These are phyloP conservation scores for Colletotrichum limetticola DNA, from an alignment of 2,329 filamentous ascomycete species.

Conservation along the genomic window DNA sequence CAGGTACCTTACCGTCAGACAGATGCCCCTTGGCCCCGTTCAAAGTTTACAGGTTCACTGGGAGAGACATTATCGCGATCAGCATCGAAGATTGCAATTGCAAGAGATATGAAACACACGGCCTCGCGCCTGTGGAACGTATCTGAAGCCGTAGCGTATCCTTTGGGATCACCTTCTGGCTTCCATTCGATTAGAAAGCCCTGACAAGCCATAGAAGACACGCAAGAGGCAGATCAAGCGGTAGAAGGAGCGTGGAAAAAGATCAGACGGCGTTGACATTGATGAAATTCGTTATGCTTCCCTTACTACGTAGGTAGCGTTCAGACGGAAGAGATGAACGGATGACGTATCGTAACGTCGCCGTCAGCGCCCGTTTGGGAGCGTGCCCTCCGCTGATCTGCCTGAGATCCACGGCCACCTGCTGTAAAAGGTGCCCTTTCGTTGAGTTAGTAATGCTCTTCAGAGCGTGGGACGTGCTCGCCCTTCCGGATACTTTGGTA, in stretches of 20 bases:
- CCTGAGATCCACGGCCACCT: not conserved
- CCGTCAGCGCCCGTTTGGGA: not conserved
- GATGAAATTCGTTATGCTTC: not conserved
- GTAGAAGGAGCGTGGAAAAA: not conserved
- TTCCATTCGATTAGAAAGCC: too few relatives aligned
- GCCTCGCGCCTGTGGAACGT: constrained; percentile 25
- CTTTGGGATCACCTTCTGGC: too few relatives aligned
- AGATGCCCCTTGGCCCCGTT: too few relatives aligned
- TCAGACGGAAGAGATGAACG: constrained; percentile 2
- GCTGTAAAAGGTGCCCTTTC: not conserved
- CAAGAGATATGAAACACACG: constrained; percentile 21
- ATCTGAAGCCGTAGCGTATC: constrained; percentile 21
- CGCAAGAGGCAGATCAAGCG: not conserved
- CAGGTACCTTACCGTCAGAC: too few relatives aligned
- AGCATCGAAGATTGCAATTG: not conserved
- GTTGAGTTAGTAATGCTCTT: too few relatives aligned
- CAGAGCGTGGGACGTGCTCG: not conserved
- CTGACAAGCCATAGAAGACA: too few relatives aligned
- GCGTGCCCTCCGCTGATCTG: not conserved
- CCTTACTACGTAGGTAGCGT: not conserved
- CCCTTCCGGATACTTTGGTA: not conserved
- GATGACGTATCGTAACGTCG: constrained; percentile 7
- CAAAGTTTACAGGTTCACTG: too few relatives aligned
- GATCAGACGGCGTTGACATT: not conserved
- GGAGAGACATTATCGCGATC: not conserved